phyloP scores from a whole-genome alignment of 1,139 yeast genomes.

The Pichia cactophila region DNA sequence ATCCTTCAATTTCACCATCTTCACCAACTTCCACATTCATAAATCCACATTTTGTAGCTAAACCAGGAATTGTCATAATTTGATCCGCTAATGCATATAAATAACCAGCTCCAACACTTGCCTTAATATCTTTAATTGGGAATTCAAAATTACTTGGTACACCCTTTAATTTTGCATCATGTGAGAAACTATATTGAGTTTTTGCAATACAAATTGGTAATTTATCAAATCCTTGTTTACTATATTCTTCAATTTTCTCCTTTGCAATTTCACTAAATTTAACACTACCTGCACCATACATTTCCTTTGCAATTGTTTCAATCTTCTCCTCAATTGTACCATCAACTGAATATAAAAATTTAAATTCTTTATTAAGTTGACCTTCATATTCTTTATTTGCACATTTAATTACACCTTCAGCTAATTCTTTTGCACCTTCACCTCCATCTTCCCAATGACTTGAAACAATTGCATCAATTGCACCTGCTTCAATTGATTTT shows the following conservation, averaged over 20 bases:
- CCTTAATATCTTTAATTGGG: constrained; percentile 91
- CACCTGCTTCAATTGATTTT: constrained; percentile 90
- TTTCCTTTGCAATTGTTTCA: constrained; percentile 70
- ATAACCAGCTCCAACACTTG: constrained; percentile 95
- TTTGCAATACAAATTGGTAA: constrained; percentile 96
- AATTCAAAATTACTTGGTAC: constrained; percentile 91
- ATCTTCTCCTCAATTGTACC: constrained; percentile 77
- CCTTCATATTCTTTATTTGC: constrained; percentile 39
- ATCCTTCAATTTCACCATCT: constrained; percentile 90
- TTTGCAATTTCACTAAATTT: constrained; percentile 83
- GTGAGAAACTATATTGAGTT: constrained; percentile 94
- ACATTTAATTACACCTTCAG: constrained; percentile 76
- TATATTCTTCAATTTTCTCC: constrained; percentile 74
- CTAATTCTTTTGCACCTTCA: constrained; percentile 81
- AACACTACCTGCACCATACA: constrained; percentile 92
- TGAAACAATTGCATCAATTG: constrained; percentile 85
- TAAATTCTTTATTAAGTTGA: constrained; percentile 30
- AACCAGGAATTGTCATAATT: constrained; percentile 95
- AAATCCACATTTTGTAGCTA: constrained; percentile 94
- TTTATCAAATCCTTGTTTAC: constrained; percentile 84
- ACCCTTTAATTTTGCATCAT: constrained; percentile 89
- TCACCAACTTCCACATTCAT: constrained; percentile 94
- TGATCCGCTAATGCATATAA: constrained; percentile 95
- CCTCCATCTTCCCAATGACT: constrained; percentile 99
- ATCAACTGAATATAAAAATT: constrained; percentile 67